A percentile compares a stretch with the other conserved stretches of the same genome.
phyloP scores from a whole-genome alignment of 2,329 filamentous ascomycete species.

The Didymella pomorum region DNA sequence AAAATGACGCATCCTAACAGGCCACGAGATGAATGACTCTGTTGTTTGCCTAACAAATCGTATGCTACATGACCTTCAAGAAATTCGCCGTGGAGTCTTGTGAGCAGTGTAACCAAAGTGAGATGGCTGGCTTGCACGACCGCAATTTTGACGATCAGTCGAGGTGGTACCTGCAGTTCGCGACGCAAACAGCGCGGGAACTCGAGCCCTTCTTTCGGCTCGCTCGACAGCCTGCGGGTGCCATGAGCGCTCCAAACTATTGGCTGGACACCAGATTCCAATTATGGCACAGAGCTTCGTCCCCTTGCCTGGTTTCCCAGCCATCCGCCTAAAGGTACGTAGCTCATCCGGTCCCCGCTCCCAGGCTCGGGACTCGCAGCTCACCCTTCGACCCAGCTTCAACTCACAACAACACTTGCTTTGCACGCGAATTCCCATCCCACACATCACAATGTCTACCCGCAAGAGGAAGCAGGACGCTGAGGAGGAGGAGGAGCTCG shows the following conservation, averaged over 20 bases:
- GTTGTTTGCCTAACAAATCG: neutral
- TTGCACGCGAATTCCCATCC: slow-evolving; percentile 9
- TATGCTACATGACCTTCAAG: too few relatives aligned
- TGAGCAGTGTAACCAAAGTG: slow-evolving; percentile 2
- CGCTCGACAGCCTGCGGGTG: slow-evolving; percentile 28
- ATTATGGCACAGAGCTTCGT: slow-evolving; percentile 37
- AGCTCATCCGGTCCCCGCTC: slow-evolving; percentile 43
- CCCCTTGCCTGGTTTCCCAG: slow-evolving; percentile 43
- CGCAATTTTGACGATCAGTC: slow-evolving; percentile 10
- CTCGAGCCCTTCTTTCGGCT: slow-evolving; percentile 17
- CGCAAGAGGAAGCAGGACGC: slow-evolving; percentile 56
- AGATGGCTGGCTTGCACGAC: slow-evolving; percentile 10
- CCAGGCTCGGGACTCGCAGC: slow-evolving; percentile 26
- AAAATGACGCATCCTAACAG: slow-evolving; percentile 1
- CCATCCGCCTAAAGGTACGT: slow-evolving; percentile 38
- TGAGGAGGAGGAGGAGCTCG: slow-evolving; percentile 55
- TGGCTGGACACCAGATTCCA: slow-evolving; percentile 35
- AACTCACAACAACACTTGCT: slow-evolving; percentile 24
- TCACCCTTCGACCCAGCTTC: slow-evolving; percentile 30
- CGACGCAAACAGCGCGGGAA: slow-evolving; percentile 17
- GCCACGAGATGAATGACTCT: neutral
- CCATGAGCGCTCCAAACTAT: slow-evolving; percentile 31
- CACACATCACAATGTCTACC: slow-evolving; percentile 48
- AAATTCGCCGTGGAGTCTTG: neutral
- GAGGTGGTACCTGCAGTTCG: slow-evolving; percentile 38